Evolutionary conservation across 257 asterid genomes (phyloP).

Genomic region (Solanum habrochaites): DNA sequence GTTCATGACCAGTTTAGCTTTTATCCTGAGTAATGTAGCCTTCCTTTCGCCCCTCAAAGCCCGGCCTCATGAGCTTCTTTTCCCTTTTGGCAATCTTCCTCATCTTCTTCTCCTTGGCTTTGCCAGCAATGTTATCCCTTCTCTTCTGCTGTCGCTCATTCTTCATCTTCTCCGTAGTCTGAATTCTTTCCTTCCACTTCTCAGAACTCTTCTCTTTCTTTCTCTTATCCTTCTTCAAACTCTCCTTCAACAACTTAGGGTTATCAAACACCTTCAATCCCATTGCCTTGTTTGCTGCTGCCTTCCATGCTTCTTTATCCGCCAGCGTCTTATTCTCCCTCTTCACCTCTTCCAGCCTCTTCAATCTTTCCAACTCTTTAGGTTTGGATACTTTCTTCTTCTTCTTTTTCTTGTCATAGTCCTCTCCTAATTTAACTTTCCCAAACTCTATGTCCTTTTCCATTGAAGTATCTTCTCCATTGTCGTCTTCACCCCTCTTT

Average conservation of each 20-base stretch:
- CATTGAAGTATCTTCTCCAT: slow-evolving; percentile 5
- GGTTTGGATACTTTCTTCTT: slow-evolving; percentile 50
- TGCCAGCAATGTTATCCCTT: background rate
- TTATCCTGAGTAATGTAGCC: slow-evolving; percentile 57
- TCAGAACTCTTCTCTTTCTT: background rate
- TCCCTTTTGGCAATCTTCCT: slow-evolving; percentile 23
- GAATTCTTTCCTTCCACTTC: slow-evolving; percentile 14
- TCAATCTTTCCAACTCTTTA: slow-evolving; percentile 50
- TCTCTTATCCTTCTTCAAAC: slow-evolving; percentile 18
- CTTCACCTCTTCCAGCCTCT: slow-evolving; percentile 57
- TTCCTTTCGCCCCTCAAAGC: slow-evolving; percentile 79
- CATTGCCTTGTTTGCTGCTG: slow-evolving; percentile 65
- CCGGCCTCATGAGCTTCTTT: slow-evolving; percentile 95
- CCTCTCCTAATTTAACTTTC: slow-evolving; percentile 58
- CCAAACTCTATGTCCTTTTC: slow-evolving; percentile 64
- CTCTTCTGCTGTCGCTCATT: background rate
- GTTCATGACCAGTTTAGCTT: background rate
- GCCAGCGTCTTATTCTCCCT: slow-evolving; percentile 50
- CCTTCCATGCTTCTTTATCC: slow-evolving; percentile 64
- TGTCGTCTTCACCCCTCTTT: slow-evolving; percentile 13
- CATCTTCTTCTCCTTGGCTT: background rate
- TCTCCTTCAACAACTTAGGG: slow-evolving; percentile 56
- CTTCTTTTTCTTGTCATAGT: slow-evolving; percentile 37
- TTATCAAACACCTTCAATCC: slow-evolving; percentile 85
- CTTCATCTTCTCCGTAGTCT: slow-evolving; percentile 33